phyloP scores from a whole-genome alignment of 75 land plant species.

The Cryptomeria japonica region DNA sequence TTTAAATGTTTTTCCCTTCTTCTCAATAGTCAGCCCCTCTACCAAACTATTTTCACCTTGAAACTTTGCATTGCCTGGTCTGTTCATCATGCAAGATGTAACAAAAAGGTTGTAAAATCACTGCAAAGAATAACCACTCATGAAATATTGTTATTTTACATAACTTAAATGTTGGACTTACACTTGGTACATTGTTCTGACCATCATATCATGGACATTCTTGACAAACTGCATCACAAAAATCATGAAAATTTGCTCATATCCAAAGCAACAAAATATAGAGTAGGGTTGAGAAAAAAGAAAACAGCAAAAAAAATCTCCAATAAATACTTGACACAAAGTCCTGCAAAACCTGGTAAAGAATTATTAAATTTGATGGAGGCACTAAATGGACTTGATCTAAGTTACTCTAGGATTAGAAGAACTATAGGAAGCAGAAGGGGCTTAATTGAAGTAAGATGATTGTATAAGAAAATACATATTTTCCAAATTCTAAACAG shows the following conservation, averaged over 20 bases:
- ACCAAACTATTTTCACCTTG: slow-evolving; percentile 12
- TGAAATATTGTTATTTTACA: background rate
- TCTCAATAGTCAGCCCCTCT: slow-evolving; percentile 55
- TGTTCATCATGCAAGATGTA: slow-evolving; percentile 6
- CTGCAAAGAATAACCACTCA: background rate
- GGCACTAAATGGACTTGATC: background rate
- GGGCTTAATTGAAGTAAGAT: background rate
- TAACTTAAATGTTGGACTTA: slow-evolving; percentile 28
- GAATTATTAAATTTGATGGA: background rate
- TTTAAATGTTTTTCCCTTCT: slow-evolving; percentile 60
- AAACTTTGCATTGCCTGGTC: background rate
- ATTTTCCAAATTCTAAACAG: background rate
- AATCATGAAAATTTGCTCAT: background rate
- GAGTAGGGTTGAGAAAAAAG: background rate
- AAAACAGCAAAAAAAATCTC: background rate
- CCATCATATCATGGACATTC: slow-evolving; percentile 78
- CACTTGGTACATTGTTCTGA: slow-evolving; percentile 56
- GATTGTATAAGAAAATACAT: background rate
- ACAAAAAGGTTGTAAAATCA: background rate
- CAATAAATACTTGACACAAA: background rate
- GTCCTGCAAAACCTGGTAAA: background rate
- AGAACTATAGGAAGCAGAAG: background rate
- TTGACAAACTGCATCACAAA: slow-evolving; percentile 59
- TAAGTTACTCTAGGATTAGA: background rate
- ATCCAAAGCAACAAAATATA: background rate